Conservation (phyloP, 2,329 filamentous ascomycete species). For the Botrytis porri region DNA sequence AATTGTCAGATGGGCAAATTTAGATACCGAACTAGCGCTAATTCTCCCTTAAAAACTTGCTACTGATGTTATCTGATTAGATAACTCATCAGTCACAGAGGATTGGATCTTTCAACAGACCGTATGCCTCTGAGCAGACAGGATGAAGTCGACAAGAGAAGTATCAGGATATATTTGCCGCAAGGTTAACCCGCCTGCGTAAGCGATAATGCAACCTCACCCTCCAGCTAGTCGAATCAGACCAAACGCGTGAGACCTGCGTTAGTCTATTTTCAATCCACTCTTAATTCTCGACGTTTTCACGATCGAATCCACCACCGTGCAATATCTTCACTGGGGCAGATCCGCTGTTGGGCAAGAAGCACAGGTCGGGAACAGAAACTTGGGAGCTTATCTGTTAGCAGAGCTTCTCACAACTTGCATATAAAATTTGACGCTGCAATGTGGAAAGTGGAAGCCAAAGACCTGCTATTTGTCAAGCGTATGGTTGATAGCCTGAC, state of each 20-base stretch:
- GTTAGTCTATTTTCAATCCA: neutral
- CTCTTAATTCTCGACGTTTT: neutral
- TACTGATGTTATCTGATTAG: neutral
- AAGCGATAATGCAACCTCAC: neutral
- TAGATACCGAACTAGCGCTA: neutral
- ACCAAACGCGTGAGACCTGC: neutral
- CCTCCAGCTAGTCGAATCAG: neutral
- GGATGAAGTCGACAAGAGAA: neutral
- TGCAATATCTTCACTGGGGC: neutral
- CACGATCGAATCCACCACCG: neutral
- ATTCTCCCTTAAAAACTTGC: neutral
- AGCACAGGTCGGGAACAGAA: neutral
- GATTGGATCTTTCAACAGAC: neutral
- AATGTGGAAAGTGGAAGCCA: neutral
- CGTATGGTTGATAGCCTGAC: neutral
- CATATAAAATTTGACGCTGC: neutral
- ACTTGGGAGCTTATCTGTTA: neutral
- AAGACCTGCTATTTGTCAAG: neutral
- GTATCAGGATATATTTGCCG: neutral
- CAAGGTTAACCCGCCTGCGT: neutral
- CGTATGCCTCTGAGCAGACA: neutral
- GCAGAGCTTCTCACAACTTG: neutral
- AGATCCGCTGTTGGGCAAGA: neutral
- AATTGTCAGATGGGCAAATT: neutral
- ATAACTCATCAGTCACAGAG: neutral